Conservation (phyloP, 73 alveolate genomes). For the Loxodes magnus region DNA sequence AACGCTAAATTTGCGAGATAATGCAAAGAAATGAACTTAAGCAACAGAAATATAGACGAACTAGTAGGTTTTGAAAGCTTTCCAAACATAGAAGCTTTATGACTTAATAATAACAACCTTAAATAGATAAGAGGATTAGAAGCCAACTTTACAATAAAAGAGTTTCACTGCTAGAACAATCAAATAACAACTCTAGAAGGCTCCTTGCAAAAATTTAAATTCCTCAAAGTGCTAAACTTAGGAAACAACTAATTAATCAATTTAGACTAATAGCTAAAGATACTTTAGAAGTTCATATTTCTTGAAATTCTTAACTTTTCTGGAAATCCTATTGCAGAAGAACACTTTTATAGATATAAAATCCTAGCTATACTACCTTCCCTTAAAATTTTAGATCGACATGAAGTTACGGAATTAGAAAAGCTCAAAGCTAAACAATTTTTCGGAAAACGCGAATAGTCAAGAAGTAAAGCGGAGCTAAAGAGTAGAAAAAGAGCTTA, state of each 20-base stretch:
- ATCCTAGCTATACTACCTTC: slow-evolving; percentile 74
- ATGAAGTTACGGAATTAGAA: slow-evolving; percentile 74
- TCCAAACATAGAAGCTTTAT: slow-evolving; percentile 87
- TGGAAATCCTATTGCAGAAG: slow-evolving; percentile 90
- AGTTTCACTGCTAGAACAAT: slow-evolving; percentile 71
- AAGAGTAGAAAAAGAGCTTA: slow-evolving; percentile 24
- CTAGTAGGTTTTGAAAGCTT: slow-evolving; percentile 72
- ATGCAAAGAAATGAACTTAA: slow-evolving; percentile 74
- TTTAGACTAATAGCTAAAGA: slow-evolving; percentile 65
- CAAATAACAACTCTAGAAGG: slow-evolving; percentile 74
- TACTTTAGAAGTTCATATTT: slow-evolving; percentile 58
- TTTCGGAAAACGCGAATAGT: slow-evolving; percentile 37
- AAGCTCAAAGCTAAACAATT: slow-evolving; percentile 66
- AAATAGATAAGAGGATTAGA: slow-evolving; percentile 55
- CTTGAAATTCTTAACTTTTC: slow-evolving; percentile 33
- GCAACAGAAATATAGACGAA: slow-evolving; percentile 66
- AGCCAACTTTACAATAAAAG: slow-evolving; percentile 73
- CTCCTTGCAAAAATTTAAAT: slow-evolving; percentile 66
- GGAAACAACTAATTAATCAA: slow-evolving; percentile 75
- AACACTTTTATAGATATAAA: slow-evolving; percentile 86
- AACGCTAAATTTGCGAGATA: slow-evolving; percentile 88
- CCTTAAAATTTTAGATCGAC: slow-evolving; percentile 78
- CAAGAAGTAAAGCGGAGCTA: slow-evolving; percentile 20
- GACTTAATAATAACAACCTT: slow-evolving; percentile 84
- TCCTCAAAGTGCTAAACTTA: slow-evolving; percentile 68